A percentile compares a stretch with the other conserved stretches of the same genome.
Evolutionary conservation across 2,329 filamentous ascomycete species (phyloP).

Genomic region (Paramyrothecium sp.): DNA sequence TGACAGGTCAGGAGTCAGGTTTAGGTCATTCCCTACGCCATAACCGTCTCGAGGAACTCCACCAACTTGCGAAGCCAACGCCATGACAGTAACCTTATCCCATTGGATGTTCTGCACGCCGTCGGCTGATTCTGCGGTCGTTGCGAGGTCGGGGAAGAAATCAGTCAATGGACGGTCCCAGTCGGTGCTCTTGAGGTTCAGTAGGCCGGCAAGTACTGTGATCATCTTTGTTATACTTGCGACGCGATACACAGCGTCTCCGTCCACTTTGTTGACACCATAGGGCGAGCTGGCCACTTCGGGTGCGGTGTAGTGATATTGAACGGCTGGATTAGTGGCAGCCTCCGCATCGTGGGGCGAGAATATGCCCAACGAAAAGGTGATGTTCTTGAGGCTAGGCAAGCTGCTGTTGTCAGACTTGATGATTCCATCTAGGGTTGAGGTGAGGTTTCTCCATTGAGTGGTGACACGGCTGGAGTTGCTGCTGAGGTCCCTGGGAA

Average conservation of each 20-base stretch:
- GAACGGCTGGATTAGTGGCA: not conserved
- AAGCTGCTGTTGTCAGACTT: not conserved
- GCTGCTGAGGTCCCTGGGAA: conserved; percentile 4
- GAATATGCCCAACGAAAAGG: conserved; percentile 12
- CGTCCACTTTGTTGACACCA: conserved; percentile 25
- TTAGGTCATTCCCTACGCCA: not conserved
- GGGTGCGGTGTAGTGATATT: conserved; percentile 10
- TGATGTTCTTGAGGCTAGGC: conserved; percentile 6
- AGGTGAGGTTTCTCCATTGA: conserved; percentile 4
- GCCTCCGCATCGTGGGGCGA: conserved; percentile 9
- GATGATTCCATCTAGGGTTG: not conserved
- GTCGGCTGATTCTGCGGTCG: not conserved
- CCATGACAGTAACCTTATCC: conserved; percentile 31
- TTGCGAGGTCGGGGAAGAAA: conserved; percentile 8
- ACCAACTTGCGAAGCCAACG: conserved; percentile 29
- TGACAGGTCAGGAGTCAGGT: not conserved
- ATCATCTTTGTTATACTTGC: conserved; percentile 41
- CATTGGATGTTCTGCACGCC: conserved; percentile 18
- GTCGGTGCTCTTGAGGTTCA: conserved; percentile 11
- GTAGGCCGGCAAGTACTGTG: conserved; percentile 32
- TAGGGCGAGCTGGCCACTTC: conserved; percentile 1
- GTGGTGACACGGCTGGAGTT: conserved; percentile 1
- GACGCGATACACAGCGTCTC: conserved; percentile 40
- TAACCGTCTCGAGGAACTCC: conserved; percentile 13
- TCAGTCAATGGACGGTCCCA: conserved; percentile 12